Evolutionary conservation across 2,329 filamentous ascomycete genomes (phyloP).

Genomic region (Boeremia lycopersici): DNA sequence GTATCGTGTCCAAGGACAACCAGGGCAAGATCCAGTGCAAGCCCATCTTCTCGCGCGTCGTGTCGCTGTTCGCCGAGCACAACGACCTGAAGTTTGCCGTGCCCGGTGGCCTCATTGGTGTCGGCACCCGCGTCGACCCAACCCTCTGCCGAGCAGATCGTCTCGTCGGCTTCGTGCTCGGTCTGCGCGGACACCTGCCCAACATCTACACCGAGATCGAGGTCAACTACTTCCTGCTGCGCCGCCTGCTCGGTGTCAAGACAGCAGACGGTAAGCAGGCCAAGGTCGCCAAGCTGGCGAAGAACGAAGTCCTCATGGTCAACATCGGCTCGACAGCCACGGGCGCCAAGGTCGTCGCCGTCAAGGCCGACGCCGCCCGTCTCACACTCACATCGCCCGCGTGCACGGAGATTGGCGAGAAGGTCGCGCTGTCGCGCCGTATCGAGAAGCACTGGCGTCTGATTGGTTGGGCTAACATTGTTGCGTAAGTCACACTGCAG

Average conservation of each 20-base stretch:
- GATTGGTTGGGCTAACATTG: slow-evolving; percentile 52
- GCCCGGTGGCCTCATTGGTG: slow-evolving; percentile 93
- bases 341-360: slow-evolving; percentile 94
- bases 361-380: slow-evolving; percentile 97
- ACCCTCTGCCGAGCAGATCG: slow-evolving; percentile 98
- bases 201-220: slow-evolving; percentile 98
- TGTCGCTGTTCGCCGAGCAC: slow-evolving; percentile 94
- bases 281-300: slow-evolving; percentile 96
- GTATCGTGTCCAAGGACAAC: slow-evolving; percentile 95
- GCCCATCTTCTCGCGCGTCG: slow-evolving; percentile 93
- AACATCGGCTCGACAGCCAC: slow-evolving; percentile 98
- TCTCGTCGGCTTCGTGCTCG: slow-evolving; percentile 96
- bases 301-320: slow-evolving; percentile 99
- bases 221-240: slow-evolving; percentile 96
- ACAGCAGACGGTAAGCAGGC: slow-evolving; percentile 98
- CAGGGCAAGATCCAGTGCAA: slow-evolving; percentile 94
- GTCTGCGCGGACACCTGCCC: slow-evolving; percentile 89
- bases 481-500: slow-evolving; percentile 51
- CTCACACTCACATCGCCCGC: slow-evolving; percentile 90
- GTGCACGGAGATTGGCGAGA: slow-evolving; percentile 96
- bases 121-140: slow-evolving; percentile 95
- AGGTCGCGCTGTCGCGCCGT: slow-evolving; percentile 93
- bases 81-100: slow-evolving; percentile 99
- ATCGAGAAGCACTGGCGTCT: slow-evolving; percentile 96
- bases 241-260: slow-evolving; percentile 92